Evolutionary conservation across 495 filamentous ascomycete genomes (phyloP), one percentile per base, ranked within the genome.

Genomic region (Neurospora africana): DNA sequence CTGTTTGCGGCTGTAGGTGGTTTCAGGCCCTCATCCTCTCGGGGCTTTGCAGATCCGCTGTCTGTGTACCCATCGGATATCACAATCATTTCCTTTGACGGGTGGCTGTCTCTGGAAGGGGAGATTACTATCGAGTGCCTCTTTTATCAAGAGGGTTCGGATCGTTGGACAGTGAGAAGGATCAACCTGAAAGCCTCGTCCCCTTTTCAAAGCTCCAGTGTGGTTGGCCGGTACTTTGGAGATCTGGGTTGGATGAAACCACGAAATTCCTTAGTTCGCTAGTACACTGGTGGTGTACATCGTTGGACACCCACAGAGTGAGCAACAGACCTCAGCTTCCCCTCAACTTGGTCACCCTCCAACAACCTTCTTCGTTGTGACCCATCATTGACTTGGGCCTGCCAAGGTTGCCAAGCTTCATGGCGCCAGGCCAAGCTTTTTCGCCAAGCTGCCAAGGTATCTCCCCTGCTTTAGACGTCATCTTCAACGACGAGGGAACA

Each of bases 401-500:
- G 58, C 73, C 73, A 75, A 72, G 74, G 39, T 65, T 21, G 74
- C 75, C 75, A 77, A 77, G 75, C 67, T 68, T 72, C 23, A 71
- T 30, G 69, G 69, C 41, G 13, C 1, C 40, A 68, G 65, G 58
- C 70, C 72, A 78, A 76, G 76, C 68, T 68, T 74, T 69, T 39
- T 39, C 74, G 80, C 79, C 79, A 82, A 82, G 80, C 68, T 74
- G 75, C 78, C 74, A 81, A 78, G 78, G 74, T 74, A 65, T 65
- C 15, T 33, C 53, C 53, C 53, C 53, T 65, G 53, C 53, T 65
- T 65, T 17, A 33, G 23, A 65, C 53, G 53, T 65, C 53, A 65
- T 33, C 27, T 33, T 33, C 11, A 13, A 65, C 27, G 23, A 61
- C 53, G 23, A 61, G 13, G 7, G 3, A 6, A 35, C 15, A 3